Evolutionary conservation across 2,329 filamentous ascomycete genomes (phyloP).

Genomic region (Salinomyces thailandicus): DNA sequence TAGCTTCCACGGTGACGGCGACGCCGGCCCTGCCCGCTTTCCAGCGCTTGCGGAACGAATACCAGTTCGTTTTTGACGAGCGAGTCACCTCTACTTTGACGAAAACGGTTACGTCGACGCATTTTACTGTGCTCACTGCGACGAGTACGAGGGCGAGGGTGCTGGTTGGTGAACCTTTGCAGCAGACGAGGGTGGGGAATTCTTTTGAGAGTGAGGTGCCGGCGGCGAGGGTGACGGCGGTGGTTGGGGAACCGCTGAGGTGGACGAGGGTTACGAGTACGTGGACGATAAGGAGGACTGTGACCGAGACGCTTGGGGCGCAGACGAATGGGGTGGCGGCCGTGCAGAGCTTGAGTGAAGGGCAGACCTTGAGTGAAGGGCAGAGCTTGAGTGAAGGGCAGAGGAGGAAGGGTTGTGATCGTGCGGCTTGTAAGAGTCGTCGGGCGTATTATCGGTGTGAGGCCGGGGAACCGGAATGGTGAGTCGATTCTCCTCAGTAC

Average conservation of each 20-base stretch:
- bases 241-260: not conserved
- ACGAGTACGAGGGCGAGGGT: too few species aligned
- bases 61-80: too few species aligned
- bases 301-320: not conserved
- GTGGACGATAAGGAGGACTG: not conserved
- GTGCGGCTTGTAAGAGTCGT: constrained; percentile 9
- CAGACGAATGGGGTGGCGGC: too few species aligned
- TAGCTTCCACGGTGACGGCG: too few species aligned
- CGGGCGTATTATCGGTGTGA: constrained; percentile 5
- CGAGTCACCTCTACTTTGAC: too few species aligned
- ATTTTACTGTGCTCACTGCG: too few species aligned
- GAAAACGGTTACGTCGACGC: too few species aligned
- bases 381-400: constrained; percentile 7
- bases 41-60: too few species aligned
- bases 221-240: not conserved
- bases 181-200: too few species aligned
- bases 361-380: constrained; percentile 1
- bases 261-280: not conserved
- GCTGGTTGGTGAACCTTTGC: too few species aligned
- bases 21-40: too few species aligned
- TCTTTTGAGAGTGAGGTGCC: too few species aligned
- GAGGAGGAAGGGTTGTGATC: constrained; percentile 5
- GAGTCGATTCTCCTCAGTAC: not conserved
- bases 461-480: constrained; percentile 5
- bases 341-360: constrained; percentile 7